Evolutionary conservation across 2,329 filamentous ascomycete species (phyloP), one percentile per base, ranked within the genome.

Genomic region (Periconia sp.): DNA sequence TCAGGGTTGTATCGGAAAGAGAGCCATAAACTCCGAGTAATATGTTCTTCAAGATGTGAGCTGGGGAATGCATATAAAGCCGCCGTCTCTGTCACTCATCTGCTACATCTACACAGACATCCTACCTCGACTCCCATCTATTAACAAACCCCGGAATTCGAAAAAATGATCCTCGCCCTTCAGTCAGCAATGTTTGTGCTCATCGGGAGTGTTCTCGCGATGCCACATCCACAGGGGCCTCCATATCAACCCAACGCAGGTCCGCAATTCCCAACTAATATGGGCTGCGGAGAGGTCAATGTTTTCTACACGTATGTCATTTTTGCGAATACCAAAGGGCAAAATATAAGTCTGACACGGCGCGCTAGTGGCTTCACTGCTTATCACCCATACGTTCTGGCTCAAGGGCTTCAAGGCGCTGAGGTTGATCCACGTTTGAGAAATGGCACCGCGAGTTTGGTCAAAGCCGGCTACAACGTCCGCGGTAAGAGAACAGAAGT

Each of bases 371-470:
- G 41, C 20, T 43, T 43, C 41, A 43, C 41, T 6, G 41, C 41
- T 8, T 43, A 43, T 23, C 41, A 43, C 17, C 41, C 41, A n/a
- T 43, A 43, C 17, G 41, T 43, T 11, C 17, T 43, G 10, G 41
- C 45, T 10, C 17, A 47, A 27, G 30, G 30, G 8, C 17, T 35
- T 17, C 5, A 33, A 6, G 23, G 15, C 18, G 45, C 23, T 35
- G 45, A 47, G n/a, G 30, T 47, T 47, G 45, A 47, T 35, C 23
- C n/a, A 14, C 23, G 45, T n/a, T 47, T 47, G 45, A 33, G 45
- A 20, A 33, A 35, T 30, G 45, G 45, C 10, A 35, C 45, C 20
- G 45, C 45, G 9, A 35, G 11, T 33, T n/a, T 47, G 14, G 18
- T 47, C 15, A 47, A 47, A 33, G 45, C 45, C 33, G 45, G 45